Evolutionary conservation across 257 asterid genomes (phyloP).

Genomic region (Ajuga chamaepitys): DNA sequence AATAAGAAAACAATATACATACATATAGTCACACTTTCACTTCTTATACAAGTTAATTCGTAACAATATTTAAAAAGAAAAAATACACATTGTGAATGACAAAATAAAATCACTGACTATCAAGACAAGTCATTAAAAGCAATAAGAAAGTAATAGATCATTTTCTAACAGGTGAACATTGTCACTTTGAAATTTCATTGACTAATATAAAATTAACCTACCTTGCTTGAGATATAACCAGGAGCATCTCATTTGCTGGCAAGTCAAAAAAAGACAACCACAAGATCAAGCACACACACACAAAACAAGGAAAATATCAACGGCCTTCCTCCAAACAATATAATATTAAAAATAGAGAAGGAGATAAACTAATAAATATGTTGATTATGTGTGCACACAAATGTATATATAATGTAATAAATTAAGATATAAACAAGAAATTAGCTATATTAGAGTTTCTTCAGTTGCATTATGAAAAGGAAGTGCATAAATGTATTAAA

Average conservation of each 20-base stretch:
- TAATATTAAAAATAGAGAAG: neutral
- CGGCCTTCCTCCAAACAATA: neutral
- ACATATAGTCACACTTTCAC: neutral
- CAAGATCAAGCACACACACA: constrained; percentile 6
- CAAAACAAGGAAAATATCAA: neutral
- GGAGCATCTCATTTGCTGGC: constrained; percentile 24
- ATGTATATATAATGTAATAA: neutral
- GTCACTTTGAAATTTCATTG: neutral
- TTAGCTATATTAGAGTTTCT: too few relatives aligned
- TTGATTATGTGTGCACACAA: too few relatives aligned
- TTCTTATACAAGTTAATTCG: neutral
- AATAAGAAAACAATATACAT: neutral
- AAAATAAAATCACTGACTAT: neutral
- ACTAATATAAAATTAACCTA: constrained; percentile 1
- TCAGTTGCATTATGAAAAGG: neutral
- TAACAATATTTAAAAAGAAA: neutral
- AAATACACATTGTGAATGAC: neutral
- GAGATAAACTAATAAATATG: too few relatives aligned
- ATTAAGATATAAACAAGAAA: neutral
- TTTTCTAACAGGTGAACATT: neutral
- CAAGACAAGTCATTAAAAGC: constrained; percentile 2
- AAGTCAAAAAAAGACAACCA: constrained; percentile 19
- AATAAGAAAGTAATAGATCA: constrained; percentile 3
- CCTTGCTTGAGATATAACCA: neutral
- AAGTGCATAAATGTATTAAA: neutral